A percentile compares a stretch with the other conserved stretches of the same genome.
Conservation (phyloP, 192 early-diverging fungal genomes). For the Coemansia sp. region DNA sequence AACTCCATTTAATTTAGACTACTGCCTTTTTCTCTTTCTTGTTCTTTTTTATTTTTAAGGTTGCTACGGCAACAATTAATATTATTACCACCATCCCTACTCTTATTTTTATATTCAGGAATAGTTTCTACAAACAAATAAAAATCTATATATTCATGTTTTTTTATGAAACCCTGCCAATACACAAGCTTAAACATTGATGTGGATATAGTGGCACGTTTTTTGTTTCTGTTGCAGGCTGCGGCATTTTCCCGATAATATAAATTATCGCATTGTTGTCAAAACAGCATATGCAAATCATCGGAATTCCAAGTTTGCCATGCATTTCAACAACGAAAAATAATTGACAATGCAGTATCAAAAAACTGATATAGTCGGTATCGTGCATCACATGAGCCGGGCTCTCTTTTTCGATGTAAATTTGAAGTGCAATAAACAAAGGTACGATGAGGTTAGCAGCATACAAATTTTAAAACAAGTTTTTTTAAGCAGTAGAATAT, state of each 20-base stretch:
- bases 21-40: constrained; percentile 15
- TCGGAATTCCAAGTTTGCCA: constrained; percentile 9
- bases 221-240: too few species aligned
- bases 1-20: constrained; percentile 37
- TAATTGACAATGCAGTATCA: constrained; percentile 20
- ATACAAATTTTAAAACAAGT: constrained; percentile 1
- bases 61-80: not conserved
- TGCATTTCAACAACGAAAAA: not conserved
- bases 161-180: not conserved
- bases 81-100: not conserved
- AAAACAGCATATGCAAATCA: not conserved
- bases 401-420: not conserved
- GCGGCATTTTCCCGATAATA: constrained; percentile 3
- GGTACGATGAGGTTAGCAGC: too few species aligned
- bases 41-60: constrained; percentile 12
- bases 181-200: not conserved
- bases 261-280: constrained; percentile 7
- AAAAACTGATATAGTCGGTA: not conserved
- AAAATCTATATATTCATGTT: not conserved
- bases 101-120: not conserved
- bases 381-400: constrained; percentile 2
- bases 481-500: not conserved
- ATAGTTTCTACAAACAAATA: not conserved
- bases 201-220: not conserved
- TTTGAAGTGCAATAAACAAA: too few species aligned